phyloP scores from a whole-genome alignment of 768 basidiomycete species.

The Podaxis pistillaris region DNA sequence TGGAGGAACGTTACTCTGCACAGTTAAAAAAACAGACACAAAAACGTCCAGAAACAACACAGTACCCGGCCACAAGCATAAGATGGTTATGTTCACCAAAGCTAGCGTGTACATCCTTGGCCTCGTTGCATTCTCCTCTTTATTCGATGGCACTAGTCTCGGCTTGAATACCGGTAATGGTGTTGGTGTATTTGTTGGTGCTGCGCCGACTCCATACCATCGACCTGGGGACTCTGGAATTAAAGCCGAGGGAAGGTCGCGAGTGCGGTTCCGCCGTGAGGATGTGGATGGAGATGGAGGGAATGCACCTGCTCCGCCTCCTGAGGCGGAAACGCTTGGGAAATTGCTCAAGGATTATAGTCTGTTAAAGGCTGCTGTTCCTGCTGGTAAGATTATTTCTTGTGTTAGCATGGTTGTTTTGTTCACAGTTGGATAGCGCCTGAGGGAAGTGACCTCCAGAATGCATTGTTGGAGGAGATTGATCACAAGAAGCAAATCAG shows the following conservation, averaged over 20 bases:
- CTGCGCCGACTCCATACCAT: neutral
- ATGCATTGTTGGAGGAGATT: neutral
- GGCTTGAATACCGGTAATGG: neutral
- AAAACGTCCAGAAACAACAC: neutral
- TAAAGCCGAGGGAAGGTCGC: neutral
- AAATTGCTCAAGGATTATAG: slow-evolving; percentile 1
- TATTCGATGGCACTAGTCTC: neutral
- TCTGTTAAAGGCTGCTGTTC: neutral
- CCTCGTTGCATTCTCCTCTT: neutral
- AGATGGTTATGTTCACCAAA: neutral
- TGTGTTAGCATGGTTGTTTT: neutral
- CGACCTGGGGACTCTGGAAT: neutral
- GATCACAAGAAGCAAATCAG: slow-evolving; percentile 4
- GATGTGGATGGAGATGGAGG: neutral
- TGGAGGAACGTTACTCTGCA: slow-evolving; percentile 1
- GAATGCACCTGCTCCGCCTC: neutral
- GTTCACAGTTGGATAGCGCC: neutral
- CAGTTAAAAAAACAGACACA: neutral
- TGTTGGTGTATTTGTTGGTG: neutral
- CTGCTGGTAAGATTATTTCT: neutral
- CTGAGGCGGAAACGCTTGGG: neutral
- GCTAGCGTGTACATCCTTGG: neutral
- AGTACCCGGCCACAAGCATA: slow-evolving; percentile 8
- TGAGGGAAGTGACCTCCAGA: slow-evolving; percentile 4
- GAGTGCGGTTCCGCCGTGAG: neutral